Percentiles rank a stretch among this genome's conserved stretches.
These are phyloP conservation scores for Boletales sp. DNA, from an alignment of 768 basidiomycete genomes.

Conservation along the genomic window DNA sequence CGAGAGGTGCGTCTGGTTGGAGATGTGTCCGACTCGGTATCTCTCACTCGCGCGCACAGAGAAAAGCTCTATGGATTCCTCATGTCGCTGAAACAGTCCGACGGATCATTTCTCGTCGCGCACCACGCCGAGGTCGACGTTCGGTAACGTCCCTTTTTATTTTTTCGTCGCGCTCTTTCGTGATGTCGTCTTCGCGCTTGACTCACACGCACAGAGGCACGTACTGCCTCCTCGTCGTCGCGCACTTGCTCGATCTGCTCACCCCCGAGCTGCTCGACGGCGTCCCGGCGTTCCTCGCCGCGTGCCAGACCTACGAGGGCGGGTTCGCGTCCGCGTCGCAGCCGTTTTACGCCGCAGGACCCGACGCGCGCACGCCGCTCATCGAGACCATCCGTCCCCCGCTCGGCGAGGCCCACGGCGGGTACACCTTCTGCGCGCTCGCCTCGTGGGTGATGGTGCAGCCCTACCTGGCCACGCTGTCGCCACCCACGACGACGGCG, in stretches of 20 bases:
- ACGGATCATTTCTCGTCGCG: constrained; percentile 91
- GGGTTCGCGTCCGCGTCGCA: constrained; percentile 84
- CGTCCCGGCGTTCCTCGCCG: constrained; percentile 75
- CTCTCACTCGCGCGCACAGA: constrained; percentile 23
- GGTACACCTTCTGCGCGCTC: constrained; percentile 92
- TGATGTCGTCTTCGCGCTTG: background rate
- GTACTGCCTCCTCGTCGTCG: constrained; percentile 86
- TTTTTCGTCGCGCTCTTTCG: background rate
- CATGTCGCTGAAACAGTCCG: constrained; percentile 85
- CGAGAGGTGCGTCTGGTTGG: constrained; percentile 51
- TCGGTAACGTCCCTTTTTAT: constrained; percentile 46
- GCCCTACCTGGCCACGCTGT: constrained; percentile 39
- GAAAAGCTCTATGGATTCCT: constrained; percentile 83
- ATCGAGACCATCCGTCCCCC: constrained; percentile 57
- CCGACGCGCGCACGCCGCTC: constrained; percentile 18
- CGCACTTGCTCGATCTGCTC: constrained; percentile 78
- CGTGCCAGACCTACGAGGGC: constrained; percentile 97
- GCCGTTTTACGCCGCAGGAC: constrained; percentile 49
- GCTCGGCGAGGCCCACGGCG: constrained; percentile 95
- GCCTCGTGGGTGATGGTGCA: constrained; percentile 79
- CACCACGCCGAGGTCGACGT: constrained; percentile 91
- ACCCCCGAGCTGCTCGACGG: constrained; percentile 83
- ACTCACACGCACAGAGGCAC: constrained; percentile 58
- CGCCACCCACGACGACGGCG: background rate
- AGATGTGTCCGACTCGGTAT: background rate